Percentiles rank a stretch among this genome's conserved stretches.
Evolutionary conservation across 306 rosid genomes (phyloP).

Genomic region (Medicago lupulina): DNA sequence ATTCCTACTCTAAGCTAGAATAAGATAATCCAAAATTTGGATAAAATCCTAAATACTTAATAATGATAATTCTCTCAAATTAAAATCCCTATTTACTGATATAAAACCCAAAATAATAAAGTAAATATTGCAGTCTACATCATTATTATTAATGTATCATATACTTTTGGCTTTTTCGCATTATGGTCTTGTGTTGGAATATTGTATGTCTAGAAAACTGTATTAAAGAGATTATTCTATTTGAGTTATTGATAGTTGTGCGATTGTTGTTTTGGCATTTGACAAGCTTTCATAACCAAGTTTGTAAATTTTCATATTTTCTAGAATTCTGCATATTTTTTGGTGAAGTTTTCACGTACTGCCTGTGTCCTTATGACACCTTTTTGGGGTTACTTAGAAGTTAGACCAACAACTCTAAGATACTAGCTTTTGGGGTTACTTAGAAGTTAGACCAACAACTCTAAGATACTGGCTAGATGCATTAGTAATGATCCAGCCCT

Average conservation of each 20-base stretch:
- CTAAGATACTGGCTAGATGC: neutral
- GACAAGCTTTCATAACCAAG: slow-evolving; percentile 4
- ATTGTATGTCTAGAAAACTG: neutral
- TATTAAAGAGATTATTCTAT: neutral
- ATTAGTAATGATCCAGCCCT: too few relatives aligned
- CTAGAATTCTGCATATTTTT: neutral
- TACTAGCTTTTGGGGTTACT: neutral
- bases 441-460: neutral
- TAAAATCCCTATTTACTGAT: neutral
- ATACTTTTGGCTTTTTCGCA: slow-evolving; percentile 6
- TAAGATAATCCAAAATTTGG: slow-evolving; percentile 13
- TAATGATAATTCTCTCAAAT: neutral
- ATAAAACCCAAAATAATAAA: neutral
- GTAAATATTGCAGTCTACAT: neutral
- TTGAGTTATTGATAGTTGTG: slow-evolving; percentile 28
- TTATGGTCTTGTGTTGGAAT: neutral
- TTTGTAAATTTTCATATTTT: neutral
- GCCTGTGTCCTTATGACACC: neutral
- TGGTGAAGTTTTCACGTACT: neutral
- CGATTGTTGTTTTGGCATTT: slow-evolving; percentile 32
- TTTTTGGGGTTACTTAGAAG: neutral
- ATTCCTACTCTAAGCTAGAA: slow-evolving; percentile 9
- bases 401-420: too few relatives aligned
- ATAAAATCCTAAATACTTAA: neutral
- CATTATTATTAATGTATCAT: slow-evolving; percentile 12